These are phyloP conservation scores for Polyplosphaeria fusca DNA, from an alignment of 495 filamentous ascomycete species.

Conservation along the genomic window DNA sequence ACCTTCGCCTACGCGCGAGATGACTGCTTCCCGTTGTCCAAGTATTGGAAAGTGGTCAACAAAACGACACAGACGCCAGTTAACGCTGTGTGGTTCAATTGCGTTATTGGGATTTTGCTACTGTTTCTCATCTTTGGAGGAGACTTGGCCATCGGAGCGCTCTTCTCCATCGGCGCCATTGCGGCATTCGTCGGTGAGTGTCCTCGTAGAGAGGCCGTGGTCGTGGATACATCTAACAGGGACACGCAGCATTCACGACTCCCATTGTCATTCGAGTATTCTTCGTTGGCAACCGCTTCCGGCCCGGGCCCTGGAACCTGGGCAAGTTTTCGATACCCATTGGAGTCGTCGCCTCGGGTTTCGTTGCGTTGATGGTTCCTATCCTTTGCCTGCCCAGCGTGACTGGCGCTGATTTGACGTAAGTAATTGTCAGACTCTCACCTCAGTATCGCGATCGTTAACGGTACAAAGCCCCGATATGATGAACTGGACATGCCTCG, in stretches of 20 bases:
- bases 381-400: conserved; percentile 68
- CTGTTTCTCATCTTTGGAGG: conserved; percentile 70
- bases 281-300: conserved; percentile 68
- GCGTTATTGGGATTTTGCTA: conserved; percentile 59
- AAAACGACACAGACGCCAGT: conserved; percentile 65
- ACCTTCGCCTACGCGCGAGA: conserved; percentile 80
- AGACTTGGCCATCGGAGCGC: conserved; percentile 61
- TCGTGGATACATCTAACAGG: neutral
- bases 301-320: conserved; percentile 71
- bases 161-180: conserved; percentile 75
- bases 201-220: neutral
- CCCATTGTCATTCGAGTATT: conserved; percentile 73
- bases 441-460: neutral
- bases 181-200: conserved; percentile 54
- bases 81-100: conserved; percentile 75
- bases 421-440: conserved; percentile 30
- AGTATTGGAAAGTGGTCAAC: conserved; percentile 66
- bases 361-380: conserved; percentile 70
- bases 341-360: conserved; percentile 58
- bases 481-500: conserved; percentile 78
- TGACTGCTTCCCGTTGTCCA: conserved; percentile 65
- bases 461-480: conserved; percentile 13
- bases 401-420: conserved; percentile 55
- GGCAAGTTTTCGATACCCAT: conserved; percentile 61
- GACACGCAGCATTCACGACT: conserved; percentile 60